Conservation (phyloP, 1,284 basidiomycete species). For the Somion occarium region DNA sequence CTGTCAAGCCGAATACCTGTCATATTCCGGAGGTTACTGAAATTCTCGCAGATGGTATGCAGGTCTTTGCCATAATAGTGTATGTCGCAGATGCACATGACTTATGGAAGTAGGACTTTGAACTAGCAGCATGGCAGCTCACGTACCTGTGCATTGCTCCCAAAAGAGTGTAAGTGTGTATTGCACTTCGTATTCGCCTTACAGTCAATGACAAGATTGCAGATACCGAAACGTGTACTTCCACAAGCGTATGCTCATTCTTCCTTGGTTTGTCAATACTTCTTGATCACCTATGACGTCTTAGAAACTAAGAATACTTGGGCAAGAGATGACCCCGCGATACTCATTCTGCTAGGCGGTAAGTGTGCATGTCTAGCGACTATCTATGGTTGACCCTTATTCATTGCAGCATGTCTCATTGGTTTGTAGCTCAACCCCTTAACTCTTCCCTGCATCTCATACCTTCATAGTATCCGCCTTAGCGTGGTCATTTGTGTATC, state of each 20-base stretch:
- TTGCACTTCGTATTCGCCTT: conserved; percentile 10
- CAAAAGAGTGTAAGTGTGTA: conserved; percentile 73
- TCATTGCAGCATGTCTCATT: conserved; percentile 67
- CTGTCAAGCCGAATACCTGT: conserved; percentile 62
- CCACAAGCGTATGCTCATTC: conserved; percentile 69
- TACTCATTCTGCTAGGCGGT: conserved; percentile 57
- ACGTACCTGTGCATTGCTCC: conserved; percentile 90
- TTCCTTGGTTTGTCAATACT: neutral
- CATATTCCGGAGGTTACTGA: conserved; percentile 71
- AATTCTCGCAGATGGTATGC: conserved; percentile 83
- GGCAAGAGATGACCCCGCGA: conserved; percentile 94
- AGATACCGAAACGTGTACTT: conserved; percentile 91
- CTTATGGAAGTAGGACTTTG: conserved; percentile 71
- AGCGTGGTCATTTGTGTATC: conserved; percentile 85
- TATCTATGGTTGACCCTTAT: neutral
- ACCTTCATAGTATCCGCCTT: conserved; percentile 59
- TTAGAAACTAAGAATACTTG: conserved; percentile 99
- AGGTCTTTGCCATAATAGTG: neutral
- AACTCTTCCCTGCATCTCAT: conserved; percentile 1
- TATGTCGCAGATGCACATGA: neutral
- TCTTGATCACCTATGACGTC: conserved; percentile 2
- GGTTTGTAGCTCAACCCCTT: conserved; percentile 39
- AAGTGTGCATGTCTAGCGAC: neutral
- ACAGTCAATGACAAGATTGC: conserved; percentile 9
- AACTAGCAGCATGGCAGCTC: conserved; percentile 90